These are phyloP conservation scores for Boletellus dicymbophilus DNA, from an alignment of 1,284 basidiomycete genomes.

Conservation along the genomic window DNA sequence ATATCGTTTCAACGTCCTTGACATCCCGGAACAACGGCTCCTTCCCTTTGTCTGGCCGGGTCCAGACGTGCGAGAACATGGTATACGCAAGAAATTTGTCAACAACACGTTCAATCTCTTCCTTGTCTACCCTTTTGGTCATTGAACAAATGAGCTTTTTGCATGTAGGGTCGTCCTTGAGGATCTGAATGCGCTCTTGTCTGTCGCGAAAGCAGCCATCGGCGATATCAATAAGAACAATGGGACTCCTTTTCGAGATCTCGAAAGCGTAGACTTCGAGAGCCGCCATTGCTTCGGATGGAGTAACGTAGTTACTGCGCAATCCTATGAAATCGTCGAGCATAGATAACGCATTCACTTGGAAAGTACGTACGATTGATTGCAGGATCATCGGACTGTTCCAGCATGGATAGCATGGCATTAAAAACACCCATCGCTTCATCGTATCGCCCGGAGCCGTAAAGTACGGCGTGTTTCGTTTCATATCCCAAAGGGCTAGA, in stretches of 20 bases:
- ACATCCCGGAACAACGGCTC: constrained; percentile 1
- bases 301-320: constrained; percentile 1
- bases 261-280: background rate
- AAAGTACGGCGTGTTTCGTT: background rate
- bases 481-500: constrained; percentile 1
- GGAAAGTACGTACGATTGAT: background rate
- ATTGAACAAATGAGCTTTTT: constrained; percentile 3
- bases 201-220: background rate
- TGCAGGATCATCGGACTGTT: background rate
- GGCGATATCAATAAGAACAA: background rate
- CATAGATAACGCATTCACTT: background rate
- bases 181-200: background rate
- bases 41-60: background rate
- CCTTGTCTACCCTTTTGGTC: background rate
- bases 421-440: constrained; percentile 2
- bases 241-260: background rate
- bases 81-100: background rate
- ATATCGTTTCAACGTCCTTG: background rate
- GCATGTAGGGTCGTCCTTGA: background rate
- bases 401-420: constrained; percentile 1
- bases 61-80: constrained; percentile 7
- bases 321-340: background rate
- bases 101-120: background rate
- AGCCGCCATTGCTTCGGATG: background rate
- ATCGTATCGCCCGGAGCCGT: background rate